phyloP scores from a whole-genome alignment of 768 basidiomycete species.

The Lentinula boryana region DNA sequence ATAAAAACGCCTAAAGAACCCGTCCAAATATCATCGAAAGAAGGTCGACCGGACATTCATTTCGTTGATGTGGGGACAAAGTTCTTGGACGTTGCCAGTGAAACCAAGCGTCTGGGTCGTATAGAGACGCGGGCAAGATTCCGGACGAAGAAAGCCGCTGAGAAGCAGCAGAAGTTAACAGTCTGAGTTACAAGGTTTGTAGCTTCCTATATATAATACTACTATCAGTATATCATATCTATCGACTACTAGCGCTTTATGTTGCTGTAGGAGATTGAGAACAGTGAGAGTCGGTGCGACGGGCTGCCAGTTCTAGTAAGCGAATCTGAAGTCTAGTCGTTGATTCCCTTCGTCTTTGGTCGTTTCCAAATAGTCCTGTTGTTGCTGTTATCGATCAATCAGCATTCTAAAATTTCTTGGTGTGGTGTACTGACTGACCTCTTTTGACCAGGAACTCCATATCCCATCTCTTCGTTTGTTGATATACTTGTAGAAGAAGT shows the following conservation, averaged over 20 bases:
- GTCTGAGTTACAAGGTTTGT: not conserved
- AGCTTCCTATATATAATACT: not conserved
- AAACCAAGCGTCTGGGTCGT: slow-evolving; percentile 40
- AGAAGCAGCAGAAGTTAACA: slow-evolving; percentile 13
- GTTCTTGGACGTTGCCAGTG: slow-evolving; percentile 56
- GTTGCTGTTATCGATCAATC: slow-evolving; percentile 31
- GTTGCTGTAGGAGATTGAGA: too few relatives aligned
- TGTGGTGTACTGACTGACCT: slow-evolving; percentile 25
- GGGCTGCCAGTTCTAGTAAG: slow-evolving; percentile 28
- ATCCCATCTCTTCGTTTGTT: slow-evolving; percentile 42
- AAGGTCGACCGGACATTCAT: slow-evolving; percentile 49
- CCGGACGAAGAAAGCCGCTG: slow-evolving; percentile 17
- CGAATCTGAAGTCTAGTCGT: slow-evolving; percentile 58
- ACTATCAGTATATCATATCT: not conserved
- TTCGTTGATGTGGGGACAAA: slow-evolving; percentile 73
- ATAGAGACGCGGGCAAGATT: slow-evolving; percentile 40
- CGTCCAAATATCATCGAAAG: slow-evolving; percentile 30
- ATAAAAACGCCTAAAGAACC: slow-evolving; percentile 29
- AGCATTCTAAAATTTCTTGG: not conserved
- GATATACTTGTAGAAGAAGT: slow-evolving; percentile 47
- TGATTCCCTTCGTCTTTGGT: slow-evolving; percentile 59
- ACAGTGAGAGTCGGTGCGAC: not conserved
- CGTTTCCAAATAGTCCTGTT: slow-evolving; percentile 49
- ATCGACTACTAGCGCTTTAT: not conserved
- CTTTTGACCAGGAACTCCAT: slow-evolving; percentile 44